Conservation (phyloP, 805 yeast genomes). For the Komagataella mondaviorum region DNA sequence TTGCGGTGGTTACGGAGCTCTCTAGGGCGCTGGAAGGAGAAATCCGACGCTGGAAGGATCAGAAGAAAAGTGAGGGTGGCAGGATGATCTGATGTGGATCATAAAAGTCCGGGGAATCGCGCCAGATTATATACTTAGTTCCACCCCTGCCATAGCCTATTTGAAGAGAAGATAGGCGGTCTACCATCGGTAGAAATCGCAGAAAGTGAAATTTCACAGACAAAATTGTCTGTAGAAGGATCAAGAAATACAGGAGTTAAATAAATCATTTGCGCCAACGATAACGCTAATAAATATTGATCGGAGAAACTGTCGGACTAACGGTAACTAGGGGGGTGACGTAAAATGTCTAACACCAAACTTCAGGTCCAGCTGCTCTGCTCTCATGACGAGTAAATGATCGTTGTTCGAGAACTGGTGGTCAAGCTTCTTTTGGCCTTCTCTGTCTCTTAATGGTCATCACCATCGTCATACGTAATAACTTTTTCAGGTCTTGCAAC, state of each 20-base stretch:
- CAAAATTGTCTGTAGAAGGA: neutral
- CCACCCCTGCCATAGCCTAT: neutral
- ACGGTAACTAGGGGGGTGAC: constrained; percentile 1
- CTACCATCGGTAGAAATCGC: neutral
- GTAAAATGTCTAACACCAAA: neutral
- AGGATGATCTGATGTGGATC: neutral
- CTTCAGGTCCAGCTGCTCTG: neutral
- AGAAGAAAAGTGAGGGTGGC: neutral
- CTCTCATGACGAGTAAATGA: no score
- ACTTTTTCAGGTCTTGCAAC: neutral
- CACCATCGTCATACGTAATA: neutral
- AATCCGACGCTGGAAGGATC: constrained; percentile 1
- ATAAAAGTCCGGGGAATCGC: neutral
- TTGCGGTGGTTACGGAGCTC: neutral
- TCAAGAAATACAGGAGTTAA: neutral
- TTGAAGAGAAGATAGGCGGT: neutral
- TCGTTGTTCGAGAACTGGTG: neutral
- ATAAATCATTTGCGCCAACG: neutral
- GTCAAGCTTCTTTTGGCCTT: neutral
- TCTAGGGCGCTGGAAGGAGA: neutral
- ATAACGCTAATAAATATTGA: neutral
- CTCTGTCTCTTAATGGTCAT: neutral
- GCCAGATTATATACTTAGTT: neutral
- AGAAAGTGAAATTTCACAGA: neutral
- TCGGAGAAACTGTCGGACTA: neutral